phyloP scores from a whole-genome alignment of 495 filamentous ascomycete species.

The Aspergillus panamensis region DNA sequence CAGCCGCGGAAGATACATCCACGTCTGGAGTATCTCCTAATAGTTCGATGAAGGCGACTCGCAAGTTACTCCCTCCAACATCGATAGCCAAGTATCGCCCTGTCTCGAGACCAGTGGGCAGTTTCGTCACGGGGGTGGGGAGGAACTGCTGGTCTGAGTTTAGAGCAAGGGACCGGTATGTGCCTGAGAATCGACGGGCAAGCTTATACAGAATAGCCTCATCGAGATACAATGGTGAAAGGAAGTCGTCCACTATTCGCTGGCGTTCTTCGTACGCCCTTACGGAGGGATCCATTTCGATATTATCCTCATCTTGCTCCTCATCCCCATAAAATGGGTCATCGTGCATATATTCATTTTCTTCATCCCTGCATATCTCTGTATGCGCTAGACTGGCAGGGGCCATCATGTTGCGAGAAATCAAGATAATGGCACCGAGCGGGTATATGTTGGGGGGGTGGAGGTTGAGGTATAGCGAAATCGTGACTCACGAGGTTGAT shows the following conservation, averaged over 20 bases:
- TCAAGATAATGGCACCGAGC: neutral
- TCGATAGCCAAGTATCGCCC: conserved; percentile 76
- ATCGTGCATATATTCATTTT: conserved; percentile 35
- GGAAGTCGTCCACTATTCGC: conserved; percentile 37
- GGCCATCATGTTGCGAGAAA: conserved; percentile 26
- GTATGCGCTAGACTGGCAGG: conserved; percentile 28
- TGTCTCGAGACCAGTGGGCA: conserved; percentile 59
- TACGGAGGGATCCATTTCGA: conserved; percentile 33
- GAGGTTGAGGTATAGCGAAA: conserved; percentile 6
- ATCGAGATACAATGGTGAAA: conserved; percentile 38
- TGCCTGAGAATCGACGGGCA: conserved; percentile 56
- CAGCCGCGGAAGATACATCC: conserved; percentile 32
- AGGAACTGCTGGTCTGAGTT: conserved; percentile 70
- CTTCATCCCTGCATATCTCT: conserved; percentile 36
- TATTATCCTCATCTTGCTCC: conserved; percentile 40
- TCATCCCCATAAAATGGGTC: conserved; percentile 42
- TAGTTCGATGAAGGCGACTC: conserved; percentile 75
- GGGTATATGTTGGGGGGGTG: conserved; percentile 10
- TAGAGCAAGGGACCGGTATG: conserved; percentile 61
- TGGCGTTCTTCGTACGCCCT: conserved; percentile 32
- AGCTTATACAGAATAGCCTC: conserved; percentile 54
- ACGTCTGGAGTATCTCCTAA: conserved; percentile 46
- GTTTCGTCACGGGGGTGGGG: conserved; percentile 71
- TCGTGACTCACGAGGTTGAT: conserved; percentile 7
- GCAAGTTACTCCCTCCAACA: conserved; percentile 76